phyloP scores from a whole-genome alignment of 1,284 basidiomycete genomes.

The Malassezia cuniculi region DNA sequence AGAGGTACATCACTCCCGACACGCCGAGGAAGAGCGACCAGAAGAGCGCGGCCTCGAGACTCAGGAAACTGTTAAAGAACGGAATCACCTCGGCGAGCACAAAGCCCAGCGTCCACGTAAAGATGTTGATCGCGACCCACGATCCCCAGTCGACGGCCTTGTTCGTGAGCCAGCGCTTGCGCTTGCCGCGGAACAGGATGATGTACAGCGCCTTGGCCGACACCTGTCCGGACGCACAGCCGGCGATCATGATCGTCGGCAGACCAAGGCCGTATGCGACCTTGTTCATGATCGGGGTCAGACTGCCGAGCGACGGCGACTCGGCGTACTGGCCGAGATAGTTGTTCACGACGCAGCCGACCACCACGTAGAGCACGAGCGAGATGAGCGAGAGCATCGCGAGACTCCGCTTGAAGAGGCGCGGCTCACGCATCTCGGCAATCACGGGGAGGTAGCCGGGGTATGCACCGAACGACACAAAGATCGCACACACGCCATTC shows the following conservation, averaged over 20 bases:
- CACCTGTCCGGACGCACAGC: constrained; percentile 31
- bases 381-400: constrained; percentile 20
- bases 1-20: constrained; percentile 24
- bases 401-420: constrained; percentile 26
- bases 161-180: constrained; percentile 2
- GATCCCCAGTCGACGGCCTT: constrained; percentile 14
- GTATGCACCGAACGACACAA: constrained; percentile 27
- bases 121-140: constrained; percentile 27
- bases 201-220: constrained; percentile 28
- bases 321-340: constrained; percentile 34
- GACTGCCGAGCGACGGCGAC: constrained; percentile 31
- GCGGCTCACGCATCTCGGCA: constrained; percentile 33
- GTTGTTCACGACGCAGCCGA: constrained; percentile 34
- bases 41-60: constrained; percentile 28
- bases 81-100: constrained; percentile 31
- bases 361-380: constrained; percentile 31
- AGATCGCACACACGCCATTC: constrained; percentile 25
- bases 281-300: constrained; percentile 19
- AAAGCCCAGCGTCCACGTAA: constrained; percentile 28
- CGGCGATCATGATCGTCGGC: constrained; percentile 33
- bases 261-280: constrained; percentile 35
- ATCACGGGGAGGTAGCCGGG: constrained; percentile 32
- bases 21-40: constrained; percentile 28
- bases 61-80: constrained; percentile 27
- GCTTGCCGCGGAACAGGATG: constrained; percentile 20